A percentile compares a stretch with the other conserved stretches of the same genome.
Conservation (phyloP, 768 basidiomycete genomes). For the Leucogyrophana mollusca region DNA sequence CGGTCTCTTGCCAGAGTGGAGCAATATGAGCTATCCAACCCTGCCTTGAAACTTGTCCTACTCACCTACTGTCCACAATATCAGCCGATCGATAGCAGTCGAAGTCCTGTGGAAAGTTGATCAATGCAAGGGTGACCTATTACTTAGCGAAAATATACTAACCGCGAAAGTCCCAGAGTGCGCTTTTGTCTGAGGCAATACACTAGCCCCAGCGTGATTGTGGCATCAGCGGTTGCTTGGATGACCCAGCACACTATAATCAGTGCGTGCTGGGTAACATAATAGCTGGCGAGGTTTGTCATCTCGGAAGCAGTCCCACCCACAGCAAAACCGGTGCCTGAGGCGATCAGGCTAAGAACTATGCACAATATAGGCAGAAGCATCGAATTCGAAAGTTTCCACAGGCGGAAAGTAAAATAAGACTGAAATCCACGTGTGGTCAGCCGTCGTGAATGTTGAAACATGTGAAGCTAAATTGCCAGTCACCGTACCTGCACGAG, state of each 20-base stretch:
- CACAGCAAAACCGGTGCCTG: background rate
- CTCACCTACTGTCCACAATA: conserved; percentile 1
- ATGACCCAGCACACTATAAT: background rate
- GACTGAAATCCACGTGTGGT: background rate
- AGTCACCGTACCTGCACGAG: no score
- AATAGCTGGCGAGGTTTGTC: background rate
- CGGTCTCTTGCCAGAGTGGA: background rate
- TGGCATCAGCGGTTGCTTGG: background rate
- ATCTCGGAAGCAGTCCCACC: background rate
- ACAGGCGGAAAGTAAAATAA: conserved; percentile 5
- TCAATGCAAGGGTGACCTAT: background rate
- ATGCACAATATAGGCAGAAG: conserved; percentile 1
- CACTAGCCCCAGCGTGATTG: background rate
- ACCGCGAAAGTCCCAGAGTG: background rate
- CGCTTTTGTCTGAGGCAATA: background rate
- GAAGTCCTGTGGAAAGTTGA: background rate
- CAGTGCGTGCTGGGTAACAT: background rate
- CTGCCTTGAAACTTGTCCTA: no score
- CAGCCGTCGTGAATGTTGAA: no score
- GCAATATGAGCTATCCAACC: background rate
- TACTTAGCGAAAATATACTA: background rate
- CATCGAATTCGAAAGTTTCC: background rate
- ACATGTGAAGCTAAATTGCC: background rate
- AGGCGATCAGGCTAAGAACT: background rate
- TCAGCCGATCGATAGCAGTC: background rate